A percentile compares a stretch with the other conserved stretches of the same genome.
These are phyloP conservation scores for Sporisorium sorghi DNA, from an alignment of 1,284 basidiomycete species.

Conservation along the genomic window DNA sequence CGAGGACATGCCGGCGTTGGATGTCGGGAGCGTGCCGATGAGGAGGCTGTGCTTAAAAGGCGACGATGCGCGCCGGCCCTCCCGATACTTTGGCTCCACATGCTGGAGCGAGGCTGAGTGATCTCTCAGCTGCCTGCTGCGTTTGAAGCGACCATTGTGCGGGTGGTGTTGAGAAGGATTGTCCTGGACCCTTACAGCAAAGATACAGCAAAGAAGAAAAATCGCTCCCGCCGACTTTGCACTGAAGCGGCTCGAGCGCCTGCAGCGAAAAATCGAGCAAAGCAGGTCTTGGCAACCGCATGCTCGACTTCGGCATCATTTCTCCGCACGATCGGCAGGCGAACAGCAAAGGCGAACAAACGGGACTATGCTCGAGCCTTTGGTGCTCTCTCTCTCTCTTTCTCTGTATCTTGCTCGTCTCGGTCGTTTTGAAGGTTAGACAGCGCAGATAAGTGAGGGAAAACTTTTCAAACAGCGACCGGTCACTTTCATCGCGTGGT, in stretches of 20 bases:
- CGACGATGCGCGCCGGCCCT: background rate
- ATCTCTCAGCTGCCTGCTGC: background rate
- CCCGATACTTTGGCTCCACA: constrained; percentile 17
- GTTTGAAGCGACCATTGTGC: background rate
- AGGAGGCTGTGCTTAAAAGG: background rate
- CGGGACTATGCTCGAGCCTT: too few species aligned
- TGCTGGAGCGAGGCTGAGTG: background rate
- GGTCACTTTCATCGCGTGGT: too few species aligned
- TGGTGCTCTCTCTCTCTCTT: too few species aligned
- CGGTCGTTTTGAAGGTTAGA: too few species aligned
- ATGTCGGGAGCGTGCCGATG: constrained; percentile 11
- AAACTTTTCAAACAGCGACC: too few species aligned
- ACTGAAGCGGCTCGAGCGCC: background rate
- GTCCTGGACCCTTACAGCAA: constrained; percentile 5
- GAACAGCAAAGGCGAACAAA: background rate
- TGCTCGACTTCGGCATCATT: background rate
- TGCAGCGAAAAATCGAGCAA: background rate
- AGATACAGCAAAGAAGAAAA: background rate
- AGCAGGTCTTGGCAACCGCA: too few species aligned
- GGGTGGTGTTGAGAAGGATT: background rate
- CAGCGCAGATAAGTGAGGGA: too few species aligned
- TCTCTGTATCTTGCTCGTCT: too few species aligned
- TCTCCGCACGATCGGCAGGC: background rate
- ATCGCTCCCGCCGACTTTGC: constrained; percentile 3
- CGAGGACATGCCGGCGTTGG: background rate